Conservation (phyloP, 2,329 filamentous ascomycete genomes). For the Colletotrichum echinochloae region DNA sequence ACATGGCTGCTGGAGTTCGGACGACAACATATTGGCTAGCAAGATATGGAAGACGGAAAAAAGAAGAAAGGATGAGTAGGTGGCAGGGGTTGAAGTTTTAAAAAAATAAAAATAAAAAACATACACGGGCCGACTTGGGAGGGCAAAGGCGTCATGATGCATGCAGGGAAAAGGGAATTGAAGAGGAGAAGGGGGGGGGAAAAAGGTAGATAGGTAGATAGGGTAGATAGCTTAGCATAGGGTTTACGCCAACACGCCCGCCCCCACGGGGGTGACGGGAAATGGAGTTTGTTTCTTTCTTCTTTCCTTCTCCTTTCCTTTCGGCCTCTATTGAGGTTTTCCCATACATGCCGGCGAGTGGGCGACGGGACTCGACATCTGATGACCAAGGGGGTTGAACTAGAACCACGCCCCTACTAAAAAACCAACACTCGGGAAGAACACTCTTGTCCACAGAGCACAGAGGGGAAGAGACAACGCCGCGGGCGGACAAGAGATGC, state of each 20-base stretch:
- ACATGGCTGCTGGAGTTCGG: not conserved
- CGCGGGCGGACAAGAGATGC: too few species aligned
- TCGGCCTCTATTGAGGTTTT: not conserved
- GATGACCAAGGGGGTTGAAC: too few species aligned
- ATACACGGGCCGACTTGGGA: constrained; percentile 2
- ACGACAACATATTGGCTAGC: not conserved
- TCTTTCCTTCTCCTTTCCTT: not conserved
- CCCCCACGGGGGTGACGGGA: constrained; percentile 16
- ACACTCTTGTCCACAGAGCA: not conserved
- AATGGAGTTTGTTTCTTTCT: constrained; percentile 13
- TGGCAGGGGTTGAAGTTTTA: constrained; percentile 11
- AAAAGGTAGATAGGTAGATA: constrained; percentile 39
- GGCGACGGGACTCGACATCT: not conserved
- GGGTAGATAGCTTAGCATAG: constrained; percentile 41
- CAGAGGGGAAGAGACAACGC: not conserved
- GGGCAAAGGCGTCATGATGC: constrained; percentile 33
- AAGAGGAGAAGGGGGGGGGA: not conserved
- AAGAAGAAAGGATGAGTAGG: not conserved
- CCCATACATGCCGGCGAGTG: not conserved
- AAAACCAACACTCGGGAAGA: not conserved
- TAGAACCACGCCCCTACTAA: too few species aligned
- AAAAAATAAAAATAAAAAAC: too few species aligned
- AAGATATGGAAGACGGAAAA: not conserved
- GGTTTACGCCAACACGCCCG: constrained; percentile 22
- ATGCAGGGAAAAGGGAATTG: not conserved